Percentiles rank a stretch among this genome's conserved stretches.
Conservation (phyloP, 2,329 filamentous ascomycete genomes). For the Colletotrichum sidae region DNA sequence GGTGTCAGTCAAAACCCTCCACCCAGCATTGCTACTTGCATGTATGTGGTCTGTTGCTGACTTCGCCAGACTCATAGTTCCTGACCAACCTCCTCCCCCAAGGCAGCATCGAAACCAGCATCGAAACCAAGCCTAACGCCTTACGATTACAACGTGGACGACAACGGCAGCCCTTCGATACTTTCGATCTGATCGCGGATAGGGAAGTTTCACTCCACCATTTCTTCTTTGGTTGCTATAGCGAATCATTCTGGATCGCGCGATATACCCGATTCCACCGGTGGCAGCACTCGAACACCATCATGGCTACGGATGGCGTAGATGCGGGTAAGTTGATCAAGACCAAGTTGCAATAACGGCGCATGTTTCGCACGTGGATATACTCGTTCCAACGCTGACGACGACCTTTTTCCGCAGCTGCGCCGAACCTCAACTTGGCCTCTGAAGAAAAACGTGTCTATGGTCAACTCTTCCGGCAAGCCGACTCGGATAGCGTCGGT, state of each 20-base stretch:
- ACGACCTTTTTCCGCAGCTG: conserved; percentile 51
- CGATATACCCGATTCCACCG: conserved; percentile 1
- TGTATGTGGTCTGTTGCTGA: no score
- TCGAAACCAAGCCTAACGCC: neutral
- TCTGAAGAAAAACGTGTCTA: conserved; percentile 94
- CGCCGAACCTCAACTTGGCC: conserved; percentile 84
- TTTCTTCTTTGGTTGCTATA: no score
- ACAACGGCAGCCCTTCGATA: no score
- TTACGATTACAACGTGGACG: no score
- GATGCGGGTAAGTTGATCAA: conserved; percentile 32
- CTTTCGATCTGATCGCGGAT: neutral
- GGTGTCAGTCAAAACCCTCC: conserved; percentile 4
- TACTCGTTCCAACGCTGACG: conserved; percentile 12
- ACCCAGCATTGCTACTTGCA: no score
- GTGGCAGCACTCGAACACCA: conserved; percentile 9
- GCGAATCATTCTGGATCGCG: neutral
- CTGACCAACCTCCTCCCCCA: conserved; percentile 22
- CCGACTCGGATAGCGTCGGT: conserved; percentile 90
- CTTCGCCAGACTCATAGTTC: conserved; percentile 12
- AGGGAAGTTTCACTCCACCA: neutral
- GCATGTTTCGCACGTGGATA: neutral
- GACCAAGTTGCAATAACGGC: neutral
- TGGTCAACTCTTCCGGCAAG: conserved; percentile 91
- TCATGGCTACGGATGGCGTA: conserved; percentile 35
- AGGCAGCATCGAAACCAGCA: conserved; percentile 20